Evolutionary conservation across 495 filamentous ascomycete species (phyloP), one percentile per base, ranked within the genome.

Genomic region (Podospora pseudopauciseta): DNA sequence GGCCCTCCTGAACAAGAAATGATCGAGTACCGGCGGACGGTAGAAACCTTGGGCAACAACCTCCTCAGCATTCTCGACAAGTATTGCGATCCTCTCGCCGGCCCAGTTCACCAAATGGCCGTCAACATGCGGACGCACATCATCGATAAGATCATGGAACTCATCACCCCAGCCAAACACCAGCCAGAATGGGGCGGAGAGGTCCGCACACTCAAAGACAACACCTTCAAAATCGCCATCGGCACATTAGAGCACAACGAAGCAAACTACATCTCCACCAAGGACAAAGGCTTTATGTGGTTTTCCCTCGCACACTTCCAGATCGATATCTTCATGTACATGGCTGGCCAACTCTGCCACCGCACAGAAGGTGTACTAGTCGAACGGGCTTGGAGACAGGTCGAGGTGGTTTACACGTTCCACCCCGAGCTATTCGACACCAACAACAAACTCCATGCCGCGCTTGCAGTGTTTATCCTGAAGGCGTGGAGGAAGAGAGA

Each of bases 51-150:
- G 6, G 81, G 81, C 26, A 69, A 70, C 58, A 71, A 76, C 16
- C 77, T 87, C 32, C 34, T 81, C 56, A 72, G 80, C 0, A 84
- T 86, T 30, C 85, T 86, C 30, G 71, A 87, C 18, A 80, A 76
- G 0, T 84, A 86, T 59, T 88, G 87, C 69, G 89, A 92, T 71
- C 77, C 79, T 6, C 82, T 82, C 0, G 87, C 90, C 28, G 82
- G 82, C 3, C 86, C 86, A 1, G 77, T 91, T 11, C 90, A 92
- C 73, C 77, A 84, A 60, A 77, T 89, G 53, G 81, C 83, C 1
- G 76, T 78, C 3, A 75, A 80, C 16, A 81, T 87, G 70, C 81
- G 80, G 18, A 75, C 74, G 5, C 76, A 80, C 55, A 74, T 85
- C 66, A 70, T 82, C 13, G 68, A 73, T 0, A 84, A 83, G 69